These are phyloP conservation scores for Hanseniaspora valbyensis DNA, from an alignment of 805 yeast species.

Conservation along the genomic window DNA sequence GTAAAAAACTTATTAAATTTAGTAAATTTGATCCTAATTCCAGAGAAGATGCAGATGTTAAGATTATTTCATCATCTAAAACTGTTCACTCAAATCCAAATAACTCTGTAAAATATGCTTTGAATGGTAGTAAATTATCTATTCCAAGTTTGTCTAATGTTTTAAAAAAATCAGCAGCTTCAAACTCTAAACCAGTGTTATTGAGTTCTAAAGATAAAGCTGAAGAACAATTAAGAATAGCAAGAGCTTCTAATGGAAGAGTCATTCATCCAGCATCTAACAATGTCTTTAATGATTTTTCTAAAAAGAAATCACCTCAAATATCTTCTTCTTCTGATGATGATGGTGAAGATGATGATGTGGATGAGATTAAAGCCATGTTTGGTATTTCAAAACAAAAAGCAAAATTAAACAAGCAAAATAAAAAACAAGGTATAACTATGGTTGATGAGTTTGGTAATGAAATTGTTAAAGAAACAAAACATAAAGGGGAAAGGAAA, in stretches of 20 bases:
- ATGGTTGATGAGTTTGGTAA: conserved; percentile 24
- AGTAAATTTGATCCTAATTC: not conserved
- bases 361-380: conserved; percentile 24
- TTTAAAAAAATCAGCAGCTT: conserved; percentile 65
- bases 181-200: conserved; percentile 31
- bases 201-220: conserved; percentile 20
- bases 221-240: conserved; percentile 26
- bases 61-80: not conserved
- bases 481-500: conserved; percentile 27
- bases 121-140: conserved; percentile 30
- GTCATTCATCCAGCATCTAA: conserved; percentile 39
- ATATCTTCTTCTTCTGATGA: conserved; percentile 22
- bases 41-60: not conserved
- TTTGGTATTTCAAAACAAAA: conserved; percentile 22
- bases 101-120: conserved; percentile 40
- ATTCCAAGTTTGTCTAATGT: conserved; percentile 37
- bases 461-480: conserved; percentile 29
- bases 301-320: conserved; percentile 21
- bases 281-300: conserved; percentile 38
- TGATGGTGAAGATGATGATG: conserved; percentile 37
- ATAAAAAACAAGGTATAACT: conserved; percentile 12
- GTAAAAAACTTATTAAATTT: conserved; percentile 8
- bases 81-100: not conserved
- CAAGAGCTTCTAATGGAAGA: conserved; percentile 26
- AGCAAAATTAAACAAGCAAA: not conserved